Percentiles rank a stretch among this genome's conserved stretches.
These are phyloP conservation scores for Pascua sp. DNA, from an alignment of 1,284 basidiomycete genomes.

Conservation along the genomic window DNA sequence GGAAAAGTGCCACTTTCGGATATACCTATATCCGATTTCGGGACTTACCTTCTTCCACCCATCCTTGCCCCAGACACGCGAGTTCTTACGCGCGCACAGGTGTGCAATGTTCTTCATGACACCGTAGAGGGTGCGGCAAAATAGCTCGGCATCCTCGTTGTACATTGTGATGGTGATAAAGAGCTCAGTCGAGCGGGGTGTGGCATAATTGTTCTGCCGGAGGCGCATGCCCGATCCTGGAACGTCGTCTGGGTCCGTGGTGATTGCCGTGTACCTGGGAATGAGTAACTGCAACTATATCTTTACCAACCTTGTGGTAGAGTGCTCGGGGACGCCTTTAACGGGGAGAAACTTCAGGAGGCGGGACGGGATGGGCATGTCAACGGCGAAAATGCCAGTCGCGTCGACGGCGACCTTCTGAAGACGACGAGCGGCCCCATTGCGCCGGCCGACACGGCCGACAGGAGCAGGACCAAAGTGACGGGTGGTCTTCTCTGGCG, in stretches of 20 bases:
- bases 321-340: slow-evolving; percentile 77
- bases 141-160: slow-evolving; percentile 90
- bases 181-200: slow-evolving; percentile 74
- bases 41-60: slow-evolving; percentile 85
- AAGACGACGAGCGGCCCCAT: slow-evolving; percentile 39
- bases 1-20: too few species aligned
- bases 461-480: slow-evolving; percentile 83
- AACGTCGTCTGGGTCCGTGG: slow-evolving; percentile 91
- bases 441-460: slow-evolving; percentile 67
- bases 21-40: too few species aligned
- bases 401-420: slow-evolving; percentile 51
- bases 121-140: slow-evolving; percentile 91
- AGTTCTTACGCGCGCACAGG: slow-evolving; percentile 88
- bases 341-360: slow-evolving; percentile 69
- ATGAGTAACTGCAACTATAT: background rate
- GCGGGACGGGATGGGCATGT: slow-evolving; percentile 77
- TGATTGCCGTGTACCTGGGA: slow-evolving; percentile 69
- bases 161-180: slow-evolving; percentile 97
- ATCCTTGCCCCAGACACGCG: slow-evolving; percentile 90
- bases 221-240: slow-evolving; percentile 76
- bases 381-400: slow-evolving; percentile 80
- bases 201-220: slow-evolving; percentile 71
- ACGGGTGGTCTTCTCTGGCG: slow-evolving; percentile 52
- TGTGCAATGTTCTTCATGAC: slow-evolving; percentile 90
- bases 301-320: slow-evolving; percentile 63